A percentile compares a stretch with the other conserved stretches of the same genome.
Conservation (phyloP, 148 eudicot genomes). For the Chenopodium berlandieri region DNA sequence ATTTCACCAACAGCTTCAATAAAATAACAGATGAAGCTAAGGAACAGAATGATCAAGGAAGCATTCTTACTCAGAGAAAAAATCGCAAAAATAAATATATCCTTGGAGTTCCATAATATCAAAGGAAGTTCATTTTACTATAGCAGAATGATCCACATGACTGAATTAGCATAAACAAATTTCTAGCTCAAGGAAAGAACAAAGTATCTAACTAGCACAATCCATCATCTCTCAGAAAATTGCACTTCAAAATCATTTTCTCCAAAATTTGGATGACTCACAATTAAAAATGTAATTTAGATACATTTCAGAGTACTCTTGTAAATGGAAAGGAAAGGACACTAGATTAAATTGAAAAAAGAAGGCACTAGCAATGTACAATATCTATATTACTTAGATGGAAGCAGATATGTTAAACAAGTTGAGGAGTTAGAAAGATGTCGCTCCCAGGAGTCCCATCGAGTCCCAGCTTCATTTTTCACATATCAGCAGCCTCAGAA, state of each 20-base stretch:
- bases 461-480: not conserved
- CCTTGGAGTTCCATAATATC: not conserved
- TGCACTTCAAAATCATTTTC: not conserved
- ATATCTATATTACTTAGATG: not conserved
- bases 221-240: not conserved
- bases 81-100: not conserved
- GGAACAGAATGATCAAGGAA: not conserved
- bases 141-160: not conserved
- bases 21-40: not conserved
- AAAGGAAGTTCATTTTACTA: not conserved
- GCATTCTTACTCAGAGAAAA: not conserved
- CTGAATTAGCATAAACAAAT: not conserved
- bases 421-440: not conserved
- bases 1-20: constrained; percentile 1
- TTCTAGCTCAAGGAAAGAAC: not conserved
- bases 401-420: not conserved
- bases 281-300: not conserved
- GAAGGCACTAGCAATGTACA: not conserved
- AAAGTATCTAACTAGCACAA: not conserved
- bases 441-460: not conserved
- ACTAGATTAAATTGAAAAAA: not conserved
- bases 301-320: not conserved
- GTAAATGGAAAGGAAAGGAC: not conserved
- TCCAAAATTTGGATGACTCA: not conserved
- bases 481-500: not conserved